These are phyloP conservation scores for Erythrophleum ivorense DNA, from an alignment of 331 rosid species.

Conservation along the genomic window DNA sequence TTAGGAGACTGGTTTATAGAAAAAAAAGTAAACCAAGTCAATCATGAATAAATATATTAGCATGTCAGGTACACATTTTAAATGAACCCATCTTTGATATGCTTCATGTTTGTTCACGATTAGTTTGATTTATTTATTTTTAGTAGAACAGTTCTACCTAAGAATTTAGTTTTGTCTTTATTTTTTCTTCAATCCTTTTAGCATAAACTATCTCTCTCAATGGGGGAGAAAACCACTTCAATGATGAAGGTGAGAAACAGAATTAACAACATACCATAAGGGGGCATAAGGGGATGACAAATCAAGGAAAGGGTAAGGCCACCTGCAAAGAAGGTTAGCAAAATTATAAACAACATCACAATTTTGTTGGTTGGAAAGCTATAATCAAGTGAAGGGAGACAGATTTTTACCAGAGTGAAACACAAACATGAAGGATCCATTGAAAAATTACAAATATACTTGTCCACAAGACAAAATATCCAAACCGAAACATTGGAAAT, in stretches of 20 bases:
- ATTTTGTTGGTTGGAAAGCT: constrained; percentile 12
- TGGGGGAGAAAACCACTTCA: neutral
- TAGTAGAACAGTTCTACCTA: neutral
- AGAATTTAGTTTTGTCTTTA: neutral
- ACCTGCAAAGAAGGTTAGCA: constrained; percentile 58
- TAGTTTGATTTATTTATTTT: neutral
- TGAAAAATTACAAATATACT: constrained; percentile 69
- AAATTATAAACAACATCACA: constrained; percentile 25
- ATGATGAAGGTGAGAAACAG: neutral
- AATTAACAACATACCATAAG: constrained; percentile 66
- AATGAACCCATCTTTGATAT: too few species aligned
- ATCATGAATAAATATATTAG: neutral
- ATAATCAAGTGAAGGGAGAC: constrained; percentile 25
- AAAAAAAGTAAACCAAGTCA: neutral
- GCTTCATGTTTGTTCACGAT: neutral
- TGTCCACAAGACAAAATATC: constrained; percentile 86
- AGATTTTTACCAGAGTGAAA: constrained; percentile 60
- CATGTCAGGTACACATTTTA: neutral
- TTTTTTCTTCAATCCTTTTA: neutral
- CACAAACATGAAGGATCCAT: constrained; percentile 77
- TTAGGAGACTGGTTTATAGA: too few species aligned
- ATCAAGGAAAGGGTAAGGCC: constrained; percentile 97
- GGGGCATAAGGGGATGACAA: constrained; percentile 79
- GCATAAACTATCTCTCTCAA: neutral
- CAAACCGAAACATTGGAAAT: constrained; percentile 80